A percentile compares a stretch with the other conserved stretches of the same genome.
Evolutionary conservation across 73 alveolate species (phyloP).

Genomic region (Symbiodinium natans): DNA sequence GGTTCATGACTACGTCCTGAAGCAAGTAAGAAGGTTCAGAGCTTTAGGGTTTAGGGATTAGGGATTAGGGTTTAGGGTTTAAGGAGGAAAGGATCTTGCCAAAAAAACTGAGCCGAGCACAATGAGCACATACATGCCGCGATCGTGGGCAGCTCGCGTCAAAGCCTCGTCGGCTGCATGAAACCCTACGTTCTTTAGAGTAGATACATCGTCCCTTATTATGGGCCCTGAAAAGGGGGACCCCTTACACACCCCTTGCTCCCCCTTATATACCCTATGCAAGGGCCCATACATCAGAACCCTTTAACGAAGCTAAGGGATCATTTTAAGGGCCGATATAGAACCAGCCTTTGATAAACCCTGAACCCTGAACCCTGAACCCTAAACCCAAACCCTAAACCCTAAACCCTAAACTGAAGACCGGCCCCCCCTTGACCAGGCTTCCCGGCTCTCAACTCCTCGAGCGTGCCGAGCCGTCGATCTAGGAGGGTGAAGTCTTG

Average conservation of each 20-base stretch:
- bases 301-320: too few relatives aligned
- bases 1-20: conserved; percentile 93
- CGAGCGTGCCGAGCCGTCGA: conserved; percentile 89
- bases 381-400: not conserved
- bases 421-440: not conserved
- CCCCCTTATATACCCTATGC: not conserved
- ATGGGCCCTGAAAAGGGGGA: too few relatives aligned
- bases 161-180: conserved; percentile 18
- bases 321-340: too few relatives aligned
- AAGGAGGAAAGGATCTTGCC: too few relatives aligned
- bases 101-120: conserved; percentile 1
- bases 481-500: conserved; percentile 84
- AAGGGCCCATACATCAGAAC: too few relatives aligned
- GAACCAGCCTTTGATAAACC: too few relatives aligned
- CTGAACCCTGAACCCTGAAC: not conserved
- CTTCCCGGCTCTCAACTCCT: conserved; percentile 53
- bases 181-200: not conserved
- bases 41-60: too few relatives aligned
- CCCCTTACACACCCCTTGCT: too few relatives aligned
- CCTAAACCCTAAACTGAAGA: not conserved
- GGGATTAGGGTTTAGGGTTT: too few relatives aligned
- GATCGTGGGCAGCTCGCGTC: conserved; percentile 82
- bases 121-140: conserved; percentile 80
- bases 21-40: not conserved
- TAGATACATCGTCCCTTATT: too few relatives aligned